Percentiles rank a stretch among this genome's conserved stretches.
These are phyloP conservation scores for Salix purpurea DNA, from an alignment of 345 rosid species.

Conservation along the genomic window DNA sequence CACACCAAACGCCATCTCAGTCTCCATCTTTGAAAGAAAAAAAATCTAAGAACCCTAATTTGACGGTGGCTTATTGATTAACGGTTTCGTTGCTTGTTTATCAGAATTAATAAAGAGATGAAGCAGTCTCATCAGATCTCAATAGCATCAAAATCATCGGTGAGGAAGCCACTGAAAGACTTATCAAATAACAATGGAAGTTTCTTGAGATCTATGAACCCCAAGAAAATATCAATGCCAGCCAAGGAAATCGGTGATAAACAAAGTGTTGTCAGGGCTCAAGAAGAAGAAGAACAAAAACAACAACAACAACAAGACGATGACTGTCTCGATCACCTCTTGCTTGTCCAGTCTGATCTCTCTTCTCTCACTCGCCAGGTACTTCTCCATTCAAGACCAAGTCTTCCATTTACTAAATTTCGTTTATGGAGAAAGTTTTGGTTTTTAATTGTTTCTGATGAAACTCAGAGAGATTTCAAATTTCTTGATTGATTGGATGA, in stretches of 20 bases:
- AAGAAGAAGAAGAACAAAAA: background rate
- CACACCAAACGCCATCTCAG: background rate
- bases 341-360: conserved; percentile 66
- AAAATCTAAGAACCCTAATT: background rate
- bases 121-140: background rate
- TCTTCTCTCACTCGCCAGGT: conserved; percentile 60
- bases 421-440: background rate
- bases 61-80: background rate
- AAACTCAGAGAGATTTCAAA: background rate
- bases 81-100: background rate
- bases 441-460: background rate
- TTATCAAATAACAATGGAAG: conserved; percentile 23
- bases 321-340: conserved; percentile 50
- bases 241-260: conserved; percentile 5
- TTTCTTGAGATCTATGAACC: conserved; percentile 23
- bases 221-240: conserved; percentile 18
- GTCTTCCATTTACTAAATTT: background rate
- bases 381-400: background rate
- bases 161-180: conserved; percentile 36
- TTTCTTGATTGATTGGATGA: background rate
- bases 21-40: background rate
- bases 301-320: conserved; percentile 12
- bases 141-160: conserved; percentile 5
- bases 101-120: background rate
- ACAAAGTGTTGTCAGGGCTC: background rate